phyloP scores from a whole-genome alignment of 768 basidiomycete genomes.

The Rhizopogon vesiculosus region DNA sequence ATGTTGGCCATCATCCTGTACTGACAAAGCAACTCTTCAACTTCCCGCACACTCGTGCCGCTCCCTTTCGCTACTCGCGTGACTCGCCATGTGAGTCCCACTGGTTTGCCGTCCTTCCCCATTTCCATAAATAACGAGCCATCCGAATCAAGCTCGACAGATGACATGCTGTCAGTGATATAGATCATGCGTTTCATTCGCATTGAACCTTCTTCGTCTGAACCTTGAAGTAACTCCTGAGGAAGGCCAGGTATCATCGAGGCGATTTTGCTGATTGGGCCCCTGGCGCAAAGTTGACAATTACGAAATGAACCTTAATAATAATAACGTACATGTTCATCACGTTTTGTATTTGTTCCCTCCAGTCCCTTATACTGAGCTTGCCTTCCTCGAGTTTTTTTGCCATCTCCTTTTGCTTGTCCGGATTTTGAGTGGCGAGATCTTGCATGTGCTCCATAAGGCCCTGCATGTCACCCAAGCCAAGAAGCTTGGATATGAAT shows the following conservation, averaged over 20 bases:
- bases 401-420: slow-evolving; percentile 96
- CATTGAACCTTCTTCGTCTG: slow-evolving; percentile 86
- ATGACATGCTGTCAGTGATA: slow-evolving; percentile 98
- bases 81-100: slow-evolving; percentile 87
- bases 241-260: slow-evolving; percentile 98
- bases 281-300: slow-evolving; percentile 49
- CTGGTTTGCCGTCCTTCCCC: slow-evolving; percentile 78
- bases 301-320: slow-evolving; percentile 1
- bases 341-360: slow-evolving; percentile 94
- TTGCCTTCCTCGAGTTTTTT: slow-evolving; percentile 98
- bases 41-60: slow-evolving; percentile 92
- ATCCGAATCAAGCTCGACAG: slow-evolving; percentile 90
- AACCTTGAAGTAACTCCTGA: slow-evolving; percentile 85
- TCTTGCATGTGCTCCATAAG: slow-evolving; percentile 99
- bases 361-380: slow-evolving; percentile 94
- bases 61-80: slow-evolving; percentile 88
- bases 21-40: slow-evolving; percentile 96
- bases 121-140: slow-evolving; percentile 85
- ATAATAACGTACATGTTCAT: slow-evolving; percentile 85
- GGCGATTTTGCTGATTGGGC: slow-evolving; percentile 97
- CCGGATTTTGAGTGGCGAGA: slow-evolving; percentile 87
- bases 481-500: slow-evolving; percentile 94
- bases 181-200: slow-evolving; percentile 98
- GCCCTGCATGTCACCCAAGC: slow-evolving; percentile 94
- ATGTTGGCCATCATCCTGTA: slow-evolving; percentile 99